These are phyloP conservation scores for Aphanomyces astaci DNA, from an alignment of 352 stramenopile genomes.

Conservation along the genomic window DNA sequence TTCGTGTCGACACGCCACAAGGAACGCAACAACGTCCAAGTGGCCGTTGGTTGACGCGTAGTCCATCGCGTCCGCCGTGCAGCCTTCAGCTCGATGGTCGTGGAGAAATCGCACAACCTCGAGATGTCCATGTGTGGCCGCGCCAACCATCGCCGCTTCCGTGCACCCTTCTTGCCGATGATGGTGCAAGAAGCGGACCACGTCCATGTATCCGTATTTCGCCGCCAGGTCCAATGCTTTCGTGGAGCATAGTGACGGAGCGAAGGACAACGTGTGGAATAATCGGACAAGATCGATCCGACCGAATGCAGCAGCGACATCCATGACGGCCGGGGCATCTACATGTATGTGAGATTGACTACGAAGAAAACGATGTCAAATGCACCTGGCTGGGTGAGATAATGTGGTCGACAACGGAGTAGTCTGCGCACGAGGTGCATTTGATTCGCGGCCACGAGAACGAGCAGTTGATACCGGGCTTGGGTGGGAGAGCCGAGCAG, in stretches of 20 bases:
- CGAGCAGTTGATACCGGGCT: not conserved
- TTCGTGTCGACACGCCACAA: slow-evolving; percentile 25
- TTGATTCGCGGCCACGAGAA: not conserved
- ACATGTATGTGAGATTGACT: not conserved
- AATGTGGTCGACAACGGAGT: not conserved
- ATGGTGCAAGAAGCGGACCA: no score
- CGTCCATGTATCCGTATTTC: no score
- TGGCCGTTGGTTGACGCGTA: not conserved
- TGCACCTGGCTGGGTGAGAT: not conserved
- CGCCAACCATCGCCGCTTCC: no score
- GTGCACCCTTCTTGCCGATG: no score
- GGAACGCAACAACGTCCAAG: not conserved
- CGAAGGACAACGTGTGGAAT: no score
- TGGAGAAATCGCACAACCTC: not conserved
- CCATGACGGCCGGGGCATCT: not conserved
- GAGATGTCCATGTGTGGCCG: no score
- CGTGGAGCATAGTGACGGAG: no score
- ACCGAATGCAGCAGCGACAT: not conserved
- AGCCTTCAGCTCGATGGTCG: no score
- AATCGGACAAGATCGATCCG: no score
- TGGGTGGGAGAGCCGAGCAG: not conserved
- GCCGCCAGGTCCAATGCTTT: no score
- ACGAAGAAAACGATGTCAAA: not conserved
- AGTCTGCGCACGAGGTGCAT: not conserved
- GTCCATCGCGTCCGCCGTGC: slow-evolving; percentile 10